Base-by-base conservation (phyloP, 805 yeast genomes). In the Torulaspora microellipsoides region DNA sequence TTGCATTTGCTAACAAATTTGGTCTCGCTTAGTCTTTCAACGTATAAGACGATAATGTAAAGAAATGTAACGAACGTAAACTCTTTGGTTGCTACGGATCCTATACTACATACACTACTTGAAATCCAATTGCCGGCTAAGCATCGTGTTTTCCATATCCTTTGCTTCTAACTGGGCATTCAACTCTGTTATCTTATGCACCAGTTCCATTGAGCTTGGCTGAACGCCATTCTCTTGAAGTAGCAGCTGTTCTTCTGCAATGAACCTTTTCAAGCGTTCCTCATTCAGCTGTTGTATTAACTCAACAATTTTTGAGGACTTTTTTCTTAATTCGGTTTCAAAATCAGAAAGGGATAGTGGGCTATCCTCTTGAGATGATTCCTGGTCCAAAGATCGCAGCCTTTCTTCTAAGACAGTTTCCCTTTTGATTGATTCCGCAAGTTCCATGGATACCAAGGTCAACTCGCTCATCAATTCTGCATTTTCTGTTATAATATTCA, bases 221-320 rank as follows among this genome's bases (percentile, higher is more conserved):
- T 69, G 59, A 39, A 67, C 64, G 9, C 80, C 78, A 51, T 75
- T 68, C 49, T 80, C 85, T 47, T 71, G 59, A 30, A 80, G 60
- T 28, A 83, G 56, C 0, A 81, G 76, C 51, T 82, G 81, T 49
- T 83, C 90, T 54, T 85, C 93, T 25, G 87, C 81, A 25, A 82
- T 76, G 51, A 75, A 80, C 40, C 95, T 65, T 43, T 78, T 73
- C 50, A 77, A 68, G 48, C 91, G 69, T 58, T 85, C 91, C 27
- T 77, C 78, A 43, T 76, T 77, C 45, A 85, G 59, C 47, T 76
- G 74, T 35, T 75, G 76, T 32, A 81, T 75, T 44, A 85, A 56
- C 15, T 74, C 74, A 1, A 76, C 69, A 25, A 83, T 73, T 27
- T 69, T 70, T 1, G 66, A 42, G 0, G 75, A 62, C 35, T 70